Conservation (phyloP, 495 filamentous ascomycete species). For the Tuber microsphaerosporum region DNA sequence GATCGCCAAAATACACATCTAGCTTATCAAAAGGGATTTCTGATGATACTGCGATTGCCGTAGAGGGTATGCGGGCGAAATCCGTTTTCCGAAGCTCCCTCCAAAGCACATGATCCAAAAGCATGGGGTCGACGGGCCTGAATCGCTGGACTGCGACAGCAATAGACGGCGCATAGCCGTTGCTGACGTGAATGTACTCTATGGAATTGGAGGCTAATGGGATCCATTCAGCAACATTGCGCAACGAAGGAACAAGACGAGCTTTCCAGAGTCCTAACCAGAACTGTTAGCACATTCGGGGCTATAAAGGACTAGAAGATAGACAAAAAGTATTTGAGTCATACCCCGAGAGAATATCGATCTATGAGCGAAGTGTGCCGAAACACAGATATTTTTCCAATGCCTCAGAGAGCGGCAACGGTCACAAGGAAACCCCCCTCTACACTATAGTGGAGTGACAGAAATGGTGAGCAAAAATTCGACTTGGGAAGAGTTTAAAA, state of each 20-base stretch:
- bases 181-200: conserved; percentile 32
- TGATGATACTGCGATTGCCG: conserved; percentile 32
- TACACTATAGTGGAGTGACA: conserved; percentile 20
- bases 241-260: conserved; percentile 22
- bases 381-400: conserved; percentile 40
- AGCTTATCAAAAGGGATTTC: conserved; percentile 22
- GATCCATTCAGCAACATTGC: conserved; percentile 34
- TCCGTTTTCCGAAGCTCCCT: conserved; percentile 31
- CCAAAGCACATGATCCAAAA: conserved; percentile 40
- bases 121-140: conserved; percentile 19
- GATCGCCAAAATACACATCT: conserved; percentile 35
- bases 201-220: conserved; percentile 15
- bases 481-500: not conserved
- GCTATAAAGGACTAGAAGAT: conserved; percentile 6
- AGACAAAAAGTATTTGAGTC: not conserved
- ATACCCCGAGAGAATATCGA: conserved; percentile 38
- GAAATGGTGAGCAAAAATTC: conserved; percentile 14
- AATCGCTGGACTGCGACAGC: conserved; percentile 30
- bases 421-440: conserved; percentile 39
- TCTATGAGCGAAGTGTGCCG: conserved; percentile 39
- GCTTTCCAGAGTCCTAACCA: conserved; percentile 29
- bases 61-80: conserved; percentile 33
- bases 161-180: conserved; percentile 34
- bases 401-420: conserved; percentile 36
- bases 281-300: not conserved